Percentiles rank a stretch among this genome's conserved stretches.
Conservation (phyloP, 768 basidiomycete genomes). For the Lactifluus echinatus region DNA sequence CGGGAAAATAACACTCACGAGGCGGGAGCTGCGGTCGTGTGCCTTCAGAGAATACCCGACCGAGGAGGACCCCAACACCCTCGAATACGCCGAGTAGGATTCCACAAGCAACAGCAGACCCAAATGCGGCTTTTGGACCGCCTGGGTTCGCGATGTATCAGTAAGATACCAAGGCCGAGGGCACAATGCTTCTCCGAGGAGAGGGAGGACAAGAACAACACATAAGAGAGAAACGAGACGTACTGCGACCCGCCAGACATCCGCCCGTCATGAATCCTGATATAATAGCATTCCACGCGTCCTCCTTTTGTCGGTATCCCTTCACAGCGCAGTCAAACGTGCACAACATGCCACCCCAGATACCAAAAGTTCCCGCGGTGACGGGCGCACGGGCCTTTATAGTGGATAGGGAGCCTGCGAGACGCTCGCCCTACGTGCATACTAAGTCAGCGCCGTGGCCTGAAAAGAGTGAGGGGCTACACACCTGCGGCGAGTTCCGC, state of each 20-base stretch:
- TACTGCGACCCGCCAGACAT: constrained; percentile 87
- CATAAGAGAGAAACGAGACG: constrained; percentile 29
- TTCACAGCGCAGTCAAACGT: constrained; percentile 98
- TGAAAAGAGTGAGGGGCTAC: constrained; percentile 24
- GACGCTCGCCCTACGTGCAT: constrained; percentile 70
- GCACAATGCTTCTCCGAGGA: background rate
- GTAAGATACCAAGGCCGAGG: background rate
- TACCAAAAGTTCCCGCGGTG: constrained; percentile 93
- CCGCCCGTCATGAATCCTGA: constrained; percentile 99
- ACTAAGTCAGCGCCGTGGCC: background rate
- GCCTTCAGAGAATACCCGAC: constrained; percentile 79
- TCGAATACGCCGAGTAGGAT: constrained; percentile 92
- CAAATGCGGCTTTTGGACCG: constrained; percentile 84
- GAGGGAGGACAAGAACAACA: too few species aligned
- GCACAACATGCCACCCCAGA: constrained; percentile 98
- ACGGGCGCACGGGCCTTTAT: constrained; percentile 98
- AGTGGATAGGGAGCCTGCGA: constrained; percentile 88
- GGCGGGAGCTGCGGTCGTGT: constrained; percentile 74
- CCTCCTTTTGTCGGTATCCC: constrained; percentile 93
- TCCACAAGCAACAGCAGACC: constrained; percentile 93
- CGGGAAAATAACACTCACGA: constrained; percentile 39
- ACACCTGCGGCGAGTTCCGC: constrained; percentile 87
- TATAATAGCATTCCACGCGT: constrained; percentile 98
- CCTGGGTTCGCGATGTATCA: constrained; percentile 39
- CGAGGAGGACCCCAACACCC: constrained; percentile 89